Percentiles rank a stretch among this genome's conserved stretches.
phyloP scores from a whole-genome alignment of 306 rosid genomes.

The Sicyos edulis region DNA sequence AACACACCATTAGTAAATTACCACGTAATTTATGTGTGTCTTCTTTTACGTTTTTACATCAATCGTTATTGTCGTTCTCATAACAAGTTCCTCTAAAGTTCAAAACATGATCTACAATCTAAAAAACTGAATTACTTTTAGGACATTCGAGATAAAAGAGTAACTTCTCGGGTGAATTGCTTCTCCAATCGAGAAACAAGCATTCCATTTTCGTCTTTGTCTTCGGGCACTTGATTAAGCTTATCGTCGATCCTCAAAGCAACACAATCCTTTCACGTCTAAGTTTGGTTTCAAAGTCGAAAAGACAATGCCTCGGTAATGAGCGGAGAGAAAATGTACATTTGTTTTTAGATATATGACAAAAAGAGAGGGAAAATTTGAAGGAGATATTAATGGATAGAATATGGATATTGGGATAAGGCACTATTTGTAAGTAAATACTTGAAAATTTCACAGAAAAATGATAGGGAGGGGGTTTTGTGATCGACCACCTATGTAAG shows the following conservation, averaged over 20 bases:
- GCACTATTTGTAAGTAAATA: conserved; percentile 29
- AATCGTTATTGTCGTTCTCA: too few species aligned
- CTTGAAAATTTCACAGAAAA: conserved; percentile 25
- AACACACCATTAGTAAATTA: too few species aligned
- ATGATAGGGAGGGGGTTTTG: too few species aligned
- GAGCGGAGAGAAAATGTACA: conserved; percentile 88
- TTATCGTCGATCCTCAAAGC: too few species aligned
- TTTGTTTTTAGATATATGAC: conserved; percentile 48
- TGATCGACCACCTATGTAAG: too few species aligned
- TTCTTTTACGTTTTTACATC: too few species aligned
- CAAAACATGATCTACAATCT: not conserved
- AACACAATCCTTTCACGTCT: too few species aligned
- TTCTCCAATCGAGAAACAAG: conserved; percentile 64
- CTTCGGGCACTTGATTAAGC: conserved; percentile 64
- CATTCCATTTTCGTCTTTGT: conserved; percentile 61
- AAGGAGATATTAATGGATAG: conserved; percentile 16
- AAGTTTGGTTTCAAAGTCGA: too few species aligned
- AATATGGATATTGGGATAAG: conserved; percentile 26
- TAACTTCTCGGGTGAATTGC: conserved; percentile 69
- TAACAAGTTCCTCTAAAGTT: too few species aligned
- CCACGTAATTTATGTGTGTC: too few species aligned
- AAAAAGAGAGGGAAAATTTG: conserved; percentile 24
- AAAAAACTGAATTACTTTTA: conserved; percentile 50
- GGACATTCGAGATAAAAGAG: conserved; percentile 67
- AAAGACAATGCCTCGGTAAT: conserved; percentile 18